Percentiles rank a stretch among this genome's conserved stretches.
Conservation (phyloP, 2,329 filamentous ascomycete genomes). For the Tolypocladium endophyticum region DNA sequence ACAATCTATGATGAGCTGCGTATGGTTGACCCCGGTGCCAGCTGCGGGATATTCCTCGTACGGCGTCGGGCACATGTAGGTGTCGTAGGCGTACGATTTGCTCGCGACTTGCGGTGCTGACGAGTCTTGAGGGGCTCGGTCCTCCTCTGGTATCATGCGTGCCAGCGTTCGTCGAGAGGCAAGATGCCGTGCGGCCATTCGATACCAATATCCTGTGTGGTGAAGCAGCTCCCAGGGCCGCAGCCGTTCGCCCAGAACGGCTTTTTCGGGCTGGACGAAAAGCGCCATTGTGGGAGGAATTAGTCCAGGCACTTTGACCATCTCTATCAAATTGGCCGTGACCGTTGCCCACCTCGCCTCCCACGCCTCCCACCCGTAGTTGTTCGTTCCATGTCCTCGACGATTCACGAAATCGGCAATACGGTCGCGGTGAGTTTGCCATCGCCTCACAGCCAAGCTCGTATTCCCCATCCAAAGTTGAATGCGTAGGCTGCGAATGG, state of each 20-base stretch:
- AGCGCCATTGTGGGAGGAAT: slow-evolving; percentile 30
- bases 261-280: slow-evolving; percentile 49
- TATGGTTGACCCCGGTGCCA: slow-evolving; percentile 42
- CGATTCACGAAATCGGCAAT: slow-evolving; percentile 71
- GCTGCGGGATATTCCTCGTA: slow-evolving; percentile 46
- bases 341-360: slow-evolving; percentile 61
- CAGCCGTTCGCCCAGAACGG: slow-evolving; percentile 43
- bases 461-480: slow-evolving; percentile 70
- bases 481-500: slow-evolving; percentile 72
- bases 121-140: slow-evolving; percentile 36
- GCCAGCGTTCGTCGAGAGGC: slow-evolving; percentile 42
- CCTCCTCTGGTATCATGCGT: slow-evolving; percentile 47
- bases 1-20: slow-evolving; percentile 41
- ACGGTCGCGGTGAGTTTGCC: slow-evolving; percentile 66
- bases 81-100: slow-evolving; percentile 50
- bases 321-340: slow-evolving; percentile 52
- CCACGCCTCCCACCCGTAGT: slow-evolving; percentile 93
- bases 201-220: slow-evolving; percentile 58
- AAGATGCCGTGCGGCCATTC: slow-evolving; percentile 47
- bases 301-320: slow-evolving; percentile 39
- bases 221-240: slow-evolving; percentile 55
- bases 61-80: slow-evolving; percentile 55
- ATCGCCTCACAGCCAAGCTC: slow-evolving; percentile 69
- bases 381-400: slow-evolving; percentile 72
- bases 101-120: slow-evolving; percentile 34